Evolutionary conservation across 192 early-diverging fungal species (phyloP).

Genomic region (Dimargaris xerosporica): DNA sequence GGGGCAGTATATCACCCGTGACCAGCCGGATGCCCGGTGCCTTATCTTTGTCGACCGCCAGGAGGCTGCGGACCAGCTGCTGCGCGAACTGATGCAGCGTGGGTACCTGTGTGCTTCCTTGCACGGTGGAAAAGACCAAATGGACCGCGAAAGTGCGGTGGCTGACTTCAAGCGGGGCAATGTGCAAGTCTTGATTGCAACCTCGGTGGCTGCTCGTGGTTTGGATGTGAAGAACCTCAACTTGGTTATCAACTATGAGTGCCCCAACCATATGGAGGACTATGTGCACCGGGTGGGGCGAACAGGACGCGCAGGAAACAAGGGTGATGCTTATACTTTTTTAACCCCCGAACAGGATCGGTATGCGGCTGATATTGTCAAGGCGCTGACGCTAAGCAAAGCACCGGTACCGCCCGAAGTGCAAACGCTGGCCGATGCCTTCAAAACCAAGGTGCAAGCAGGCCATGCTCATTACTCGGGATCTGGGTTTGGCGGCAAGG

Average conservation of each 20-base stretch:
- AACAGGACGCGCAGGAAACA: slow-evolving; percentile 95
- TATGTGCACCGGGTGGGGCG: slow-evolving; percentile 97
- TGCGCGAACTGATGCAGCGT: slow-evolving; percentile 65
- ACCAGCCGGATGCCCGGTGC: slow-evolving; percentile 49
- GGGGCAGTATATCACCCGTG: slow-evolving; percentile 58
- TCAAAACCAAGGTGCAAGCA: neutral
- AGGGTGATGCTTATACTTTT: slow-evolving; percentile 92
- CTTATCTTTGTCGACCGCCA: slow-evolving; percentile 95
- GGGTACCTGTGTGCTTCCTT: slow-evolving; percentile 81
- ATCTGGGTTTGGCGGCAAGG: slow-evolving; percentile 91
- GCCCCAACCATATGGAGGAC: slow-evolving; percentile 96
- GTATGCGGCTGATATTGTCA: slow-evolving; percentile 81
- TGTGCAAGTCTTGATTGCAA: slow-evolving; percentile 85
- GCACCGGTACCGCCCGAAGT: slow-evolving; percentile 61
- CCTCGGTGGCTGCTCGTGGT: slow-evolving; percentile 89
- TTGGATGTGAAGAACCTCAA: slow-evolving; percentile 89
- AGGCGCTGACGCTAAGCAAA: slow-evolving; percentile 68
- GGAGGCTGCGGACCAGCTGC: slow-evolving; percentile 80
- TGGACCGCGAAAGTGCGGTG: slow-evolving; percentile 82
- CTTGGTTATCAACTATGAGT: slow-evolving; percentile 91
- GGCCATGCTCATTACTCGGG: slow-evolving; percentile 19
- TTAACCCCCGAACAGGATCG: slow-evolving; percentile 87
- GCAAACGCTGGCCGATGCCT: slow-evolving; percentile 53
- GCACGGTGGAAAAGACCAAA: slow-evolving; percentile 92
- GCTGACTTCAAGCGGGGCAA: slow-evolving; percentile 85